Conservation (phyloP, 345 rosid species). For the Lepidium africanum region DNA sequence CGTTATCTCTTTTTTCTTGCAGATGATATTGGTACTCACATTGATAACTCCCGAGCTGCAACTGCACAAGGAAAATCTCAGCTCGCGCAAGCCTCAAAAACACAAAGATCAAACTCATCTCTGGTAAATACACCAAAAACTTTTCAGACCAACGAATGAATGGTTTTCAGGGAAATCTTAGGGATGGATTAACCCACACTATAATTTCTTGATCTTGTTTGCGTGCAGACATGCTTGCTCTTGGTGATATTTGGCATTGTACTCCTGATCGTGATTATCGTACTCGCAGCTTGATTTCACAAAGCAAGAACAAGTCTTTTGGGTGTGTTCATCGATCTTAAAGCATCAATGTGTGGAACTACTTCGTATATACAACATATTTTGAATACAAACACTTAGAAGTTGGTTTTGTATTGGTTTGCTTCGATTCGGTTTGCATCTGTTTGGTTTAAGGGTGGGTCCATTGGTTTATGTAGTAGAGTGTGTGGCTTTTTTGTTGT, state of each 20-base stretch:
- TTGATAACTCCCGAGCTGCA: slow-evolving; percentile 77
- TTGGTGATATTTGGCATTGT: slow-evolving; percentile 90
- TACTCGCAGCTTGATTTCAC: slow-evolving; percentile 58
- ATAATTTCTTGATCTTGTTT: slow-evolving; percentile 12
- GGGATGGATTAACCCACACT: background rate
- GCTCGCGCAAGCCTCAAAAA: slow-evolving; percentile 80
- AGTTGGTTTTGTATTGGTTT: slow-evolving; percentile 8
- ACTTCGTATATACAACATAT: slow-evolving; percentile 12
- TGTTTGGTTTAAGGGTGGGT: background rate
- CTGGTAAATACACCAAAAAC: slow-evolving; percentile 45
- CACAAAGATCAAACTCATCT: slow-evolving; percentile 92
- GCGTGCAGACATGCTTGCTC: slow-evolving; percentile 82
- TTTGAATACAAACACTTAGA: slow-evolving; percentile 7
- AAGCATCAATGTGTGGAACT: slow-evolving; percentile 1
- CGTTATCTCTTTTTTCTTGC: background rate
- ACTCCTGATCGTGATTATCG: slow-evolving; percentile 75
- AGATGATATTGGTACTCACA: slow-evolving; percentile 88
- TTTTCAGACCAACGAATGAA: background rate
- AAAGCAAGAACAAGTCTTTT: background rate
- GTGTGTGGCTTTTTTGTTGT: slow-evolving; percentile 16
- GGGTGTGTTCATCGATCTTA: slow-evolving; percentile 1
- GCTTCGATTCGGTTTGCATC: background rate
- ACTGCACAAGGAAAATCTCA: slow-evolving; percentile 77
- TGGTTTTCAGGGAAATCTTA: background rate
- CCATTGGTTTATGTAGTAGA: slow-evolving; percentile 3